Evolutionary conservation across 208 protist genomes (phyloP), one percentile per base, ranked within the genome.

Genomic region (Vickermania ingenoplastis): DNA sequence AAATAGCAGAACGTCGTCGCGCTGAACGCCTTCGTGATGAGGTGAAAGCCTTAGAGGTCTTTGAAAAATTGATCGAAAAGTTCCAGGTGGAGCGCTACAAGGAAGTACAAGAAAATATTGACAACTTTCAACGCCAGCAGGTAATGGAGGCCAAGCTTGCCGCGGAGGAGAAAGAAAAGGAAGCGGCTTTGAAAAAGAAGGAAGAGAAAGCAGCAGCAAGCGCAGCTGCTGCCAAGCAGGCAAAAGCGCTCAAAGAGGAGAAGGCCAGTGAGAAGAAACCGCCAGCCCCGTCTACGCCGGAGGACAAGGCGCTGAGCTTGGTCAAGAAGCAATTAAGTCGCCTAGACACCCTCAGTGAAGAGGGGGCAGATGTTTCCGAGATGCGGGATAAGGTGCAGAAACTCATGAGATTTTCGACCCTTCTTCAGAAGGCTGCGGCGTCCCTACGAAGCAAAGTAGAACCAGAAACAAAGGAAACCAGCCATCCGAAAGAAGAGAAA

Each of bases 31-130:
- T 45, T 45, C 36, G 36, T 45, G 36, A 45, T 17, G 36, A 45
- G 17, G 17, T n/a, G 11, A 45, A 17, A 17, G 36, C 36, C 17
- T 45, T 45, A n/a, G 36, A 45, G 17, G 36, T 17, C 17, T 45
- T 45, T 45, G 36, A 45, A 45, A 45, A 45, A 45, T n/a, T 45
- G 11, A 45, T 45, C 17, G 36, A 45, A 45, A 45, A 45, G 36
- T 45, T 45, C 17, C 36, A 45, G 36, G 17, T 45, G 36, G 11
- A 45, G 17, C 36, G 36, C 7, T 45, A 45, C 36, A 45, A 45
- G 36, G 36, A 45, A 17, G 36, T 45, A n/a, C 36, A 45, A 17
- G 36, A 45, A 7, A 45, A 17, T 17, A 45, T 45, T 45, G 36
- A 45, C 11, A 7, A 45, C 11, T 45, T 45, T 45, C 36, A 45